Percentiles rank a stretch among this genome's conserved stretches.
phyloP scores from a whole-genome alignment of 139 green algal genomes.

The Coelastrella sp. region DNA sequence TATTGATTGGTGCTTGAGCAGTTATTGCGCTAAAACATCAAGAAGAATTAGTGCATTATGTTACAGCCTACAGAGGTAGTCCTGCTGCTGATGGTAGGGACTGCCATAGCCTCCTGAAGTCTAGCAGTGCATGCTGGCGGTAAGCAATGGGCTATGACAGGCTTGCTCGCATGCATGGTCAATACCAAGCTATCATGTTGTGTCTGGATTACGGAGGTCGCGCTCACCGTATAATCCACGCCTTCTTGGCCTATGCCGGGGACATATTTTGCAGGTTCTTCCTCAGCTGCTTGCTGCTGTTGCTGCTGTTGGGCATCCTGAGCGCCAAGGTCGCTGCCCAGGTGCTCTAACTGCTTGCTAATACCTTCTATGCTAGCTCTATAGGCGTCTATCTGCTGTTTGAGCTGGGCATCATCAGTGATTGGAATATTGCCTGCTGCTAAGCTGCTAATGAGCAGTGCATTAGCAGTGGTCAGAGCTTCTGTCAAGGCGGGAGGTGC shows the following conservation, averaged over 20 bases:
- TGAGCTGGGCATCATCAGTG: not conserved
- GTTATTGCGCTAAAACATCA: too few relatives aligned
- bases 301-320: slow-evolving; percentile 22
- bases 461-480: slow-evolving; percentile 12
- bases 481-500: not conserved
- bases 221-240: slow-evolving; percentile 65
- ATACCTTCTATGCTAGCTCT: slow-evolving; percentile 15
- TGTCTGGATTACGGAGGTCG: too few relatives aligned
- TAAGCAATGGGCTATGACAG: too few relatives aligned
- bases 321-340: not conserved
- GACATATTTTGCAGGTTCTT: slow-evolving; percentile 20
- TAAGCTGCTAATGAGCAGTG: not conserved
- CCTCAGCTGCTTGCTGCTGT: not conserved
- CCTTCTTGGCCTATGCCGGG: slow-evolving; percentile 60
- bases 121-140: too few relatives aligned
- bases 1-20: too few relatives aligned
- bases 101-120: too few relatives aligned
- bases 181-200: too few relatives aligned
- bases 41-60: too few relatives aligned
- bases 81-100: too few relatives aligned
- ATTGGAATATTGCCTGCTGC: not conserved
- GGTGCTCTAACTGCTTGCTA: not conserved
- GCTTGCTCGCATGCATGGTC: too few relatives aligned
- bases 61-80: too few relatives aligned
- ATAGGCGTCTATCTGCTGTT: slow-evolving; percentile 17